Percentiles rank a stretch among this genome's conserved stretches.
These are phyloP conservation scores for Metschnikowia noctiluminum DNA, from an alignment of 805 yeast species.

Conservation along the genomic window DNA sequence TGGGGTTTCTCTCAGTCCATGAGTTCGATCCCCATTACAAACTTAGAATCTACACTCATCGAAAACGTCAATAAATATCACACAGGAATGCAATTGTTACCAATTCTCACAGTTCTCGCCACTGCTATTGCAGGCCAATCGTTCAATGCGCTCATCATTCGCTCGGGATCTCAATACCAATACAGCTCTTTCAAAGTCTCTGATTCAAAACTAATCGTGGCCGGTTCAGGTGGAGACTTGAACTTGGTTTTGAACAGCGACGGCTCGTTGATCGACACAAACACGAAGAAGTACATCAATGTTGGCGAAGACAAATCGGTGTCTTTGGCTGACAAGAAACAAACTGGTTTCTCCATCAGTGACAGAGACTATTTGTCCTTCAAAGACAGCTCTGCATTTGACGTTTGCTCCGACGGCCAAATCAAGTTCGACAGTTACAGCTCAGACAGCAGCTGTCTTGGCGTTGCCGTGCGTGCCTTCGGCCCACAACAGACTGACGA, in stretches of 20 bases:
- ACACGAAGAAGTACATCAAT: conserved; percentile 17
- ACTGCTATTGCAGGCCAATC: conserved; percentile 24
- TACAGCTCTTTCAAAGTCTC: conserved; percentile 12
- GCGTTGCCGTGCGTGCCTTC: conserved; percentile 9
- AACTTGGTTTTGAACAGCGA: conserved; percentile 24
- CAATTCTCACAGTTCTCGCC: conserved; percentile 21
- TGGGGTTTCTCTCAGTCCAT: too few species aligned
- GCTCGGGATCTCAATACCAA: conserved; percentile 27
- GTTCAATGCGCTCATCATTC: conserved; percentile 20
- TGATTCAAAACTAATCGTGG: conserved; percentile 10
- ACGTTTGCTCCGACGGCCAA: conserved; percentile 1
- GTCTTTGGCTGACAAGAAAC: conserved; percentile 7
- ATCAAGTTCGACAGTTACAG: conserved; percentile 2
- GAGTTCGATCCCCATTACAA: too few species aligned
- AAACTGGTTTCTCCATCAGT: conserved; percentile 13
- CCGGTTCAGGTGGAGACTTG: conserved; percentile 12
- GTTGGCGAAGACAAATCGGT: conserved; percentile 11
- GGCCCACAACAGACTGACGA: conserved; percentile 1
- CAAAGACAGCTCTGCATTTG: conserved; percentile 5
- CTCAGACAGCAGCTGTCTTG: conserved; percentile 1
- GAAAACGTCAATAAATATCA: not conserved
- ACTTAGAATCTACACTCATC: too few species aligned
- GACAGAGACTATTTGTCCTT: conserved; percentile 8
- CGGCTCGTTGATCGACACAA: conserved; percentile 21
- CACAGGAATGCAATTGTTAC: conserved; percentile 12